phyloP scores from a whole-genome alignment of 306 rosid species.

The Trifolium subterraneum region DNA sequence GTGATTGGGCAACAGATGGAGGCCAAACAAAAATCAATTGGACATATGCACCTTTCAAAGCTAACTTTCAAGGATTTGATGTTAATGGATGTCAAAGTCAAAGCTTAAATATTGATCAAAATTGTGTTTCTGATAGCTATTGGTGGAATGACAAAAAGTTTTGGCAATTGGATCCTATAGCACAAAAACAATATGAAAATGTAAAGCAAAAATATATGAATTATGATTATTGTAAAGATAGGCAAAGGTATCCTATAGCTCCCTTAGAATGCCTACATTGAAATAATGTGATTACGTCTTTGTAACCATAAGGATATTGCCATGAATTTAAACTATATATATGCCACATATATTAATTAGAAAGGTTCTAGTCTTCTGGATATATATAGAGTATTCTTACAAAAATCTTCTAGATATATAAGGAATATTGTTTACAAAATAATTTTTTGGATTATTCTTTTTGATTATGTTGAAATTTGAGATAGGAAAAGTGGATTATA shows the following conservation, averaged over 20 bases:
- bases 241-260: slow-evolving; percentile 38
- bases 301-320: slow-evolving; percentile 8
- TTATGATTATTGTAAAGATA: slow-evolving; percentile 64
- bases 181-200: slow-evolving; percentile 34
- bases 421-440: too few relatives aligned
- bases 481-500: too few relatives aligned
- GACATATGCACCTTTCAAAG: slow-evolving; percentile 62
- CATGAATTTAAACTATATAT: background rate
- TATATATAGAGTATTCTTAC: background rate
- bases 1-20: slow-evolving; percentile 71
- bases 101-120: background rate
- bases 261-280: slow-evolving; percentile 58
- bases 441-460: too few relatives aligned
- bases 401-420: too few relatives aligned
- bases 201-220: slow-evolving; percentile 38
- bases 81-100: slow-evolving; percentile 47
- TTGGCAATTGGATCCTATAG: slow-evolving; percentile 41
- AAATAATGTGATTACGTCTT: background rate
- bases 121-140: slow-evolving; percentile 44
- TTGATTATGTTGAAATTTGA: too few relatives aligned
- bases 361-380: background rate
- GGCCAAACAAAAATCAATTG: slow-evolving; percentile 55
- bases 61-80: slow-evolving; percentile 53
- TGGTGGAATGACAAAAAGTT: slow-evolving; percentile 52
- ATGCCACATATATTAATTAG: background rate